Evolutionary conservation across 495 filamentous ascomycete species (phyloP).

Genomic region (Talaromyces trachyspermus): DNA sequence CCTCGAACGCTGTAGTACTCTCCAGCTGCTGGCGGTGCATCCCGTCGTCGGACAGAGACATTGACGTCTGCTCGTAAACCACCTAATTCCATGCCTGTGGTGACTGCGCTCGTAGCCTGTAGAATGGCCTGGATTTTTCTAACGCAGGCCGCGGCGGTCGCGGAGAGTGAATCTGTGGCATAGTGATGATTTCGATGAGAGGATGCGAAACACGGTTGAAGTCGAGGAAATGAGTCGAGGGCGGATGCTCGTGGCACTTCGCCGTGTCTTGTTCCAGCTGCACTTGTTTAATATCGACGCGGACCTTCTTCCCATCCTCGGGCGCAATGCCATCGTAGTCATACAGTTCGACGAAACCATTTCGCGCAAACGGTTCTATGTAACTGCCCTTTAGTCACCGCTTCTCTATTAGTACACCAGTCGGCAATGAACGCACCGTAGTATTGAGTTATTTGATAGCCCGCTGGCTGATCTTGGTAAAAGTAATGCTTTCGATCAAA

Average conservation of each 20-base stretch:
- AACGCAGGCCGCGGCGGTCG: constrained; percentile 78
- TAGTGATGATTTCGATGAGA: constrained; percentile 90
- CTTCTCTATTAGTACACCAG: too few species aligned
- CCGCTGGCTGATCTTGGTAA: constrained; percentile 92
- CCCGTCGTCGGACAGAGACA: constrained; percentile 66
- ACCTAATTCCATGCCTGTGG: constrained; percentile 86
- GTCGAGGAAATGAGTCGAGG: constrained; percentile 70
- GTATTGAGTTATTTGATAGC: constrained; percentile 98
- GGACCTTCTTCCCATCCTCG: constrained; percentile 57
- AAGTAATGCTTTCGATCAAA: constrained; percentile 99
- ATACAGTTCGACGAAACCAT: constrained; percentile 64
- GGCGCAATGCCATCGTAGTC: constrained; percentile 72
- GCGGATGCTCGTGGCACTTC: constrained; percentile 76
- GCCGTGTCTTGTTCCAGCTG: constrained; percentile 98
- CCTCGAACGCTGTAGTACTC: constrained; percentile 48
- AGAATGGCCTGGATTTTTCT: constrained; percentile 82
- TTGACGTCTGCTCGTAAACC: constrained; percentile 93
- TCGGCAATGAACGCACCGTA: constrained; percentile 61
- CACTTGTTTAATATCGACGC: constrained; percentile 79
- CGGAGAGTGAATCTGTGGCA: constrained; percentile 78
- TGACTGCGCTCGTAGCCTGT: constrained; percentile 72
- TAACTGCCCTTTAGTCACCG: too few species aligned
- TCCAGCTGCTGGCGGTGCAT: constrained; percentile 31
- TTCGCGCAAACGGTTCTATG: constrained; percentile 68
- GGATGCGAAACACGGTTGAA: constrained; percentile 91